Evolutionary conservation across 163 green algal species (phyloP).

Genomic region (Chlamydomonas reinhardtii): DNA sequence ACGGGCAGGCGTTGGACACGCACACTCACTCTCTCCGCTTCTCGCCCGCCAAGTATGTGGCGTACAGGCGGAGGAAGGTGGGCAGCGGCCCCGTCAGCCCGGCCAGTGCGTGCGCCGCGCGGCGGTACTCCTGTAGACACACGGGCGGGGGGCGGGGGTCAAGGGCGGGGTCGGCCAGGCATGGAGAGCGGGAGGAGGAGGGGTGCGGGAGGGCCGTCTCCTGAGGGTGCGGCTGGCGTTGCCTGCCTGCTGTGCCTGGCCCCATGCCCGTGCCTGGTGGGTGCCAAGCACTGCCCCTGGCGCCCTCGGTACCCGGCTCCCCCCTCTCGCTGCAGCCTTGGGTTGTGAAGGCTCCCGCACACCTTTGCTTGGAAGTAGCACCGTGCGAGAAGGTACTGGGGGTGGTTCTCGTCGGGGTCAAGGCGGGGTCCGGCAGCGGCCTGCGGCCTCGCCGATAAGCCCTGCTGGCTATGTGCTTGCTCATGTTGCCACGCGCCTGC

Average conservation of each 20-base stretch:
- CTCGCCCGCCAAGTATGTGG: slow-evolving; percentile 86
- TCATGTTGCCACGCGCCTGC: background rate
- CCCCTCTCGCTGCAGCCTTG: no score
- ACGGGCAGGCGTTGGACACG: no score
- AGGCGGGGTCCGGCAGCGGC: background rate
- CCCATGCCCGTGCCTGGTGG: no score
- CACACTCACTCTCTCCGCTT: slow-evolving; percentile 78
- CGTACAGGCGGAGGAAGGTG: slow-evolving; percentile 83
- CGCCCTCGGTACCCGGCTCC: no score
- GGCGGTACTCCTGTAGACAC: slow-evolving; percentile 75
- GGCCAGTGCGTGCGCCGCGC: slow-evolving; percentile 69
- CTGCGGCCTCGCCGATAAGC: background rate
- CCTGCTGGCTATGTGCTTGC: background rate
- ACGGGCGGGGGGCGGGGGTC: background rate
- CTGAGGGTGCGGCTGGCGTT: no score
- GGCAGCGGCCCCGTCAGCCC: slow-evolving; percentile 49
- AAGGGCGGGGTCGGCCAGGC: background rate
- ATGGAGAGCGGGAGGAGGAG: background rate
- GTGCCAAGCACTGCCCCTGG: no score
- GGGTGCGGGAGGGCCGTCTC: no score
- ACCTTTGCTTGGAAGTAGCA: slow-evolving; percentile 69
- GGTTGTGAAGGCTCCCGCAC: background rate
- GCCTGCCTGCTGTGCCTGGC: no score
- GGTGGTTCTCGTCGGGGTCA: slow-evolving; percentile 43
- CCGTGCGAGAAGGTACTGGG: slow-evolving; percentile 70